Evolutionary conservation across 805 yeast genomes (phyloP).

Genomic region (Brettanomyces naardenensis): DNA sequence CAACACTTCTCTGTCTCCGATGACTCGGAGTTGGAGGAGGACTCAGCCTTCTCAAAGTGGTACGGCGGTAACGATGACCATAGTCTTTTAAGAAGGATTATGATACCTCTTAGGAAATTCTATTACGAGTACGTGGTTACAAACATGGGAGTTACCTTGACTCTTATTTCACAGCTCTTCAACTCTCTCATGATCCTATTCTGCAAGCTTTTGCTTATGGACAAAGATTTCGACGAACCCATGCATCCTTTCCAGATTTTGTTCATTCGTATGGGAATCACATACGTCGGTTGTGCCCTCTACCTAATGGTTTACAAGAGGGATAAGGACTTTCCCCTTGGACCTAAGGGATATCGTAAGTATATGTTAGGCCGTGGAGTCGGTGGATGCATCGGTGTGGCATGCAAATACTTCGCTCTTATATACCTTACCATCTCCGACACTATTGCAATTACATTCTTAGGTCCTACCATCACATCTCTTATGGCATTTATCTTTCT

Average conservation of each 20-base stretch:
- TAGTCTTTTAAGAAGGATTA: no score
- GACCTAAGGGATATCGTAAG: constrained; percentile 50
- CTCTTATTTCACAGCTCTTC: constrained; percentile 60
- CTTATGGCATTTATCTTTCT: constrained; percentile 61
- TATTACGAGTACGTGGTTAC: constrained; percentile 16
- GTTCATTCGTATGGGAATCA: constrained; percentile 68
- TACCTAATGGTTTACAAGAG: constrained; percentile 39
- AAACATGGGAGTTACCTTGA: constrained; percentile 50
- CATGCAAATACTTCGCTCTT: constrained; percentile 68
- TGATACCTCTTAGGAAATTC: constrained; percentile 1
- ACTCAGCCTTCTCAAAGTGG: no score
- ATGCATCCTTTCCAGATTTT: constrained; percentile 75
- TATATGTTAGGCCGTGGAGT: constrained; percentile 53
- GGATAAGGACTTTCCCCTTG: constrained; percentile 59
- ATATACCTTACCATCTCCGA: constrained; percentile 71
- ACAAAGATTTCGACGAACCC: constrained; percentile 47
- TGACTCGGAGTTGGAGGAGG: no score
- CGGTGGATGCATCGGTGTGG: constrained; percentile 75
- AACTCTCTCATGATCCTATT: constrained; percentile 71
- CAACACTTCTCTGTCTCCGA: no score
- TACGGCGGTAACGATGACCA: no score
- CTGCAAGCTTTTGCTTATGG: constrained; percentile 67
- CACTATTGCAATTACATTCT: constrained; percentile 71
- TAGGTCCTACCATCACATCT: constrained; percentile 72
- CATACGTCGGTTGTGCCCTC: constrained; percentile 47